A percentile compares a stretch with the other conserved stretches of the same genome.
Evolutionary conservation across 352 stramenopile genomes (phyloP).

Genomic region (Globisporangium lucens): DNA sequence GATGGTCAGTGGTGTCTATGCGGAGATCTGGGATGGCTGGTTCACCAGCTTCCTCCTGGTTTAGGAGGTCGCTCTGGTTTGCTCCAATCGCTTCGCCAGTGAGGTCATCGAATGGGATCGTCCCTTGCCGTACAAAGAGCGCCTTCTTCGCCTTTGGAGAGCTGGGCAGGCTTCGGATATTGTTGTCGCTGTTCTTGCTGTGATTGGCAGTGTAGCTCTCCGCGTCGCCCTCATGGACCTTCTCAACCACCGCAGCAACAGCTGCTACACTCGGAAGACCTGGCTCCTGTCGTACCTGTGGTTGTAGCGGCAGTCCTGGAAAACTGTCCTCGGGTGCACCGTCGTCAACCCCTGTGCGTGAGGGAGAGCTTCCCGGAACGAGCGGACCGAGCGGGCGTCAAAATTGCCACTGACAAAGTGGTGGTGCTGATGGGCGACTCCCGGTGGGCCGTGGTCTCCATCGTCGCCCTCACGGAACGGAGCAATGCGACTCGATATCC

Average conservation of each 20-base stretch:
- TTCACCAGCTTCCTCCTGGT: not conserved
- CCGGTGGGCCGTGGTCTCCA: not conserved
- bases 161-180: not conserved
- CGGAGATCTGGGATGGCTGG: not conserved
- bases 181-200: not conserved
- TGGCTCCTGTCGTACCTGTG: not conserved
- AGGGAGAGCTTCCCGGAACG: not conserved
- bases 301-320: not conserved
- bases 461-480: slow-evolving; percentile 12
- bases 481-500: slow-evolving; percentile 16
- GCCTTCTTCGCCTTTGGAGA: not conserved
- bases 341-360: slow-evolving; percentile 8
- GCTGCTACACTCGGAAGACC: not conserved
- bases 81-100: not conserved
- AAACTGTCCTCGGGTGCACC: not conserved
- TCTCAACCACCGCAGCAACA: not conserved
- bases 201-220: too few species aligned
- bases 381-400: not conserved
- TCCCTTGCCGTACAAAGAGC: not conserved
- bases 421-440: not conserved
- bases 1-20: not conserved
- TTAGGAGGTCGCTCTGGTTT: not conserved
- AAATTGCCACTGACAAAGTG: slow-evolving; percentile 20
- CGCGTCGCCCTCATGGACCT: not conserved
- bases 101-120: slow-evolving; percentile 12